phyloP scores from a whole-genome alignment of 495 filamentous ascomycete species.

The Tuber indicum region DNA sequence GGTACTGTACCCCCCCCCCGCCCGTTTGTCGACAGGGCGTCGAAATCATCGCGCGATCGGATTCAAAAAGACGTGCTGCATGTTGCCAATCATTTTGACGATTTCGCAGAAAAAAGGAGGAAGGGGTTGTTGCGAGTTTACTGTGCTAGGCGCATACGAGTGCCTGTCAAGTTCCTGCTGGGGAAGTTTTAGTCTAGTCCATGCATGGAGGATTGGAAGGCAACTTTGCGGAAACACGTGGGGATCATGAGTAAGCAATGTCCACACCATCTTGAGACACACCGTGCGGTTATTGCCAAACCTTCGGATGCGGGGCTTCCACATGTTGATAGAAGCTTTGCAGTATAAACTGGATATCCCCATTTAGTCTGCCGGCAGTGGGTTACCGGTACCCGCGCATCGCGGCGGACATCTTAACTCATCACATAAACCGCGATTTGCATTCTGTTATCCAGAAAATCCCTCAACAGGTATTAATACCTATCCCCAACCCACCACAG shows the following conservation, averaged over 20 bases:
- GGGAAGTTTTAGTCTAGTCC: background rate
- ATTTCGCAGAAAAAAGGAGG: background rate
- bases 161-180: background rate
- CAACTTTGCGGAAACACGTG: background rate
- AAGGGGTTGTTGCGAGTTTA: background rate
- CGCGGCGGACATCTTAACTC: background rate
- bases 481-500: background rate
- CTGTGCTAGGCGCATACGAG: background rate
- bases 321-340: background rate
- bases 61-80: background rate
- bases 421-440: background rate
- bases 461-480: background rate
- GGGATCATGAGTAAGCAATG: background rate
- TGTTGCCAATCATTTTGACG: too few relatives aligned
- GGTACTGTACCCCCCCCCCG: background rate
- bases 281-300: background rate
- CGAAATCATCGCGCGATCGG: background rate
- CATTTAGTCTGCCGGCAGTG: background rate
- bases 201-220: background rate
- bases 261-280: background rate
- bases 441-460: background rate
- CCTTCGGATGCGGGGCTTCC: background rate
- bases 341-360: background rate
- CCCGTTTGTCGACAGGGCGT: background rate
- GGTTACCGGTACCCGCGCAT: background rate